phyloP scores from a whole-genome alignment of 2,329 filamentous ascomycete species.

The Ophiosphaerella korrae region DNA sequence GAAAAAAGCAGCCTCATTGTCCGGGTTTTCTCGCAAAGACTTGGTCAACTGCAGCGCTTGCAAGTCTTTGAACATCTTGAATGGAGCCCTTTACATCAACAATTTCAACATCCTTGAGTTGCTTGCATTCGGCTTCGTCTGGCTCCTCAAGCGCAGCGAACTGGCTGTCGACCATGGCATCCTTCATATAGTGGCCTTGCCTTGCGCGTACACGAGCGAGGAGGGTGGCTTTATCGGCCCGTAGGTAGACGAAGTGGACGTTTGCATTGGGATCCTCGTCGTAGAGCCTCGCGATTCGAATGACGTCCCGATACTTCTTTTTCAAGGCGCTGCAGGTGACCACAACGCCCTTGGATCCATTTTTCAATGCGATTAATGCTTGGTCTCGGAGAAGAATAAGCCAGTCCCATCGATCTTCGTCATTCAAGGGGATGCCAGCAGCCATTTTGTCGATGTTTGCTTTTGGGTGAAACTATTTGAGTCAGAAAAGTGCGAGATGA shows the following conservation, averaged over 20 bases:
- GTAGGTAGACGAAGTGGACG: conserved; percentile 91
- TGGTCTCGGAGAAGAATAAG: conserved; percentile 61
- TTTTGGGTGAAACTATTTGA: conserved; percentile 54
- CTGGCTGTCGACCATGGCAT: conserved; percentile 92
- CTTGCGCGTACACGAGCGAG: conserved; percentile 75
- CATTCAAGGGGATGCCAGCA: conserved; percentile 80
- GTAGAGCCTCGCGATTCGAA: conserved; percentile 56
- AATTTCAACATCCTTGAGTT: conserved; percentile 50
- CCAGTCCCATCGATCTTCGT: conserved; percentile 98
- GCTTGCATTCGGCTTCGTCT: conserved; percentile 64
- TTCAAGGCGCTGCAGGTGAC: conserved; percentile 96
- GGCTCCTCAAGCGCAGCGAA: conserved; percentile 87
- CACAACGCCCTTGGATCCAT: conserved; percentile 68
- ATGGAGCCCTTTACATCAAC: conserved; percentile 53
- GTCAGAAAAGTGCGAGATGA: not conserved
- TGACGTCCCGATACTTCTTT: conserved; percentile 87
- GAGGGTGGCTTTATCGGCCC: conserved; percentile 75
- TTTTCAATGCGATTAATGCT: conserved; percentile 45
- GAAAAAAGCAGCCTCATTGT: not conserved
- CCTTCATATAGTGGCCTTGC: conserved; percentile 92
- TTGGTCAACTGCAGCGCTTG: conserved; percentile 46
- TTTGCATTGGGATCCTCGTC: conserved; percentile 51
- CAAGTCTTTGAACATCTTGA: conserved; percentile 49
- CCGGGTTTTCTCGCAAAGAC: conserved; percentile 17
- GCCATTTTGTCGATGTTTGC: conserved; percentile 80